Percentiles rank a stretch among this genome's conserved stretches.
phyloP scores from a whole-genome alignment of 208 protist species.

The Trypanosoma brucei region DNA sequence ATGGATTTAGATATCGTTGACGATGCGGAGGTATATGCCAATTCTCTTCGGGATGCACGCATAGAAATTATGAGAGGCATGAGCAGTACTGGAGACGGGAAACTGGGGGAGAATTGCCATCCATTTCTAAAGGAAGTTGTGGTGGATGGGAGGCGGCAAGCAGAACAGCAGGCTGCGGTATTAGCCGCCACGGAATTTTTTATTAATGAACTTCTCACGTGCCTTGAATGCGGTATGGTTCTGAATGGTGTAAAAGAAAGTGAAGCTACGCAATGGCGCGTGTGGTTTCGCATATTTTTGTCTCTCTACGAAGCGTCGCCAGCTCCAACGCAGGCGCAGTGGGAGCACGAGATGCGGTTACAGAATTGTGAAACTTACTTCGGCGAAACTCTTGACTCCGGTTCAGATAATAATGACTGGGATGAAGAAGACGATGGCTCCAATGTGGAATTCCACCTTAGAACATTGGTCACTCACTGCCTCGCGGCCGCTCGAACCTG shows the following conservation, averaged over 20 bases:
- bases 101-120: conserved; percentile 35
- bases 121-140: conserved; percentile 62
- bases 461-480: conserved; percentile 39
- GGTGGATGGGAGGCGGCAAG: conserved; percentile 39
- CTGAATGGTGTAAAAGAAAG: conserved; percentile 1
- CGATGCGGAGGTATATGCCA: conserved; percentile 13
- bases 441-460: conserved; percentile 45
- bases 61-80: conserved; percentile 18
- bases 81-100: conserved; percentile 25
- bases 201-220: conserved; percentile 7
- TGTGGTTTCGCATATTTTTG: conserved; percentile 25
- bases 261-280: conserved; percentile 10
- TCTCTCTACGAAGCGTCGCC: conserved; percentile 44
- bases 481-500: conserved; percentile 26
- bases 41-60: conserved; percentile 5
- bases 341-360: conserved; percentile 18
- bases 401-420: not conserved
- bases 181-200: conserved; percentile 45
- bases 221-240: not conserved
- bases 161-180: conserved; percentile 27
- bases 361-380: not conserved
- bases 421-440: conserved; percentile 35
- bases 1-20: conserved; percentile 21
- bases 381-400: not conserved
- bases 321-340: conserved; percentile 38